Evolutionary conservation across 2,329 filamentous ascomycete genomes (phyloP), one percentile per base, ranked within the genome.

Genomic region (Coccinonectria pachysandricola): DNA sequence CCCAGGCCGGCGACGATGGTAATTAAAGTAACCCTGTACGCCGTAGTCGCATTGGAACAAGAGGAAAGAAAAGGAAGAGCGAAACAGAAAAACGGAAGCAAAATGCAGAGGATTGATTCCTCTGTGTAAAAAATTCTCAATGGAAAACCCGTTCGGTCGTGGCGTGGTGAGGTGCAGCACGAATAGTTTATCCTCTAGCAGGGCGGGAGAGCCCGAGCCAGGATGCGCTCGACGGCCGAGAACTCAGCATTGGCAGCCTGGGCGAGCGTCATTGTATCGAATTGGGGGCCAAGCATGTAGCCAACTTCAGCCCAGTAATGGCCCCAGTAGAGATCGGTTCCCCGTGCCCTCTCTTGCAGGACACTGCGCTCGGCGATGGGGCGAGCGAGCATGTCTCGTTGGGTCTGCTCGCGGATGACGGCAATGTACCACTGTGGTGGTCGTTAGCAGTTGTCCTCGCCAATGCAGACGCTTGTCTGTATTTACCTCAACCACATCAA

Each of bases 401-500:
- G 53, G 1, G 68, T 67, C 41, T 69, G 62, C 37, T 69, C 61
- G 19, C 68, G 65, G 30, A 76, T 65, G 13, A 71, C 32, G 10
- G 56, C 52, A 28, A 75, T 64, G 49, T 74, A 76, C 56, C 62
- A 76, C 70, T 75, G 24, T 19, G 7, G 16, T 12, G 38, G 26
- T 4, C 21, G 30, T 45, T 21, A 46, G 40, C 37, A 28, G 10
- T 4, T 4, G 11, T 8, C 12, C 3, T 7, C 22, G 14, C 15
- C 14, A 20, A 14, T 21, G 21, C 8, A 17, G n/a, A 13, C 2
- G 6, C n/a, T 3, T 1, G 5, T 2, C 10, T 12, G 5, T 12
- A 51, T 62, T 46, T 57, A 71, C 71, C 53, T 75, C 63, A 12
- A 75, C 45, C 3, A 76, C 46, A 39, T 77, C 73, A 9, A 57